Evolutionary conservation across 345 rosid species (phyloP), one percentile per base, ranked within the genome.

Genomic region (Rhodamnia argentea): DNA sequence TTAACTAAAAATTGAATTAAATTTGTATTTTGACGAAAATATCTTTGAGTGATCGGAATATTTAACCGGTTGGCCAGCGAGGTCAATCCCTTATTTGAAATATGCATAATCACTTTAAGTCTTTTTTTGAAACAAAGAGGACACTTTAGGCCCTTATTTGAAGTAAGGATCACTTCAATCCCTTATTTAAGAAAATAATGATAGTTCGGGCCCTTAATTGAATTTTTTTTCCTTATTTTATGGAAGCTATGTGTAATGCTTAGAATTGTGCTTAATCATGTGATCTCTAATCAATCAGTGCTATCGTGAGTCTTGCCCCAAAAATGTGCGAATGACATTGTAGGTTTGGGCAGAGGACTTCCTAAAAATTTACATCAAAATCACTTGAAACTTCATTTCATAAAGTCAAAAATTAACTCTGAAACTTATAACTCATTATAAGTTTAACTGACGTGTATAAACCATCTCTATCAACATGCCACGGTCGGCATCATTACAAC

Each of bases 401-500:
- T 2, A 32, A 70, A 70, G 78, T 70, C 78, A 70, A 70, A 32
- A 32, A 32, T 16, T 37, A 70, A 18, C 81, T 37, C 1, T 0
- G 1, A 70, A 20, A 9, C 47, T 70, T 18, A 70, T 1, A 2
- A 70, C 26, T 70, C 26, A 1, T 18, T 9, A 10, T 32, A 4
- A 22, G 8, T 29, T 64, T 20, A 29, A 18, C 18, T 16, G 37
- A 70, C 24, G 10, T 32, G 6, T 70, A 32, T 18, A 18, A 32
- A 32, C 13, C 22, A 70, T 70, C 44, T 3, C 14, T 6, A 11
- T 16, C 0, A 10, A 0, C 78, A 70, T 2, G 24, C 44, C 78
- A 16, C 0, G 2, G 32, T 70, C 7, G 2, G 10, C 44, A 32
- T 64, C 76, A 32, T 32, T 2, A 0, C 6, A 5, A 20, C 47